These are phyloP conservation scores for Lycium ferocissimum DNA, from an alignment of 257 asterid species.

Conservation along the genomic window DNA sequence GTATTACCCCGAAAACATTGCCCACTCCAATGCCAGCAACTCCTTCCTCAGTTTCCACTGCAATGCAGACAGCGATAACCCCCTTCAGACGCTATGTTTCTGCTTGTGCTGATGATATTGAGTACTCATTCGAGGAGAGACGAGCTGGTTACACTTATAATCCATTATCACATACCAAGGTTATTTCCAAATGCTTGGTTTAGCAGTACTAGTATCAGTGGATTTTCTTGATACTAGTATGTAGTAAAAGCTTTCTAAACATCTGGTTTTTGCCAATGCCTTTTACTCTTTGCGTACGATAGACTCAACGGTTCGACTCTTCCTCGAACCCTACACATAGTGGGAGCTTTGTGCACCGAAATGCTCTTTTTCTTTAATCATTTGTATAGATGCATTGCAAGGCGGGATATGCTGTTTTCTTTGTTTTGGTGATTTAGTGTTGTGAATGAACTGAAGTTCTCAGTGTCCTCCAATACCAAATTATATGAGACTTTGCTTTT, in stretches of 20 bases:
- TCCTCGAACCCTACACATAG: not conserved
- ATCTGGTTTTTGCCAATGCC: constrained; percentile 5
- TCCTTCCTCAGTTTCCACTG: constrained; percentile 43
- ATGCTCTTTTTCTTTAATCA: not conserved
- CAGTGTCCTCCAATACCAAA: not conserved
- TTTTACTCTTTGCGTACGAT: not conserved
- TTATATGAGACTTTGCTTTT: not conserved
- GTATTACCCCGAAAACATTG: constrained; percentile 46
- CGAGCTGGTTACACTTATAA: constrained; percentile 57
- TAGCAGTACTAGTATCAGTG: not conserved
- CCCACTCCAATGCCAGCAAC: constrained; percentile 44
- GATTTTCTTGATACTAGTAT: constrained; percentile 5
- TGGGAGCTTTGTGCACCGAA: not conserved
- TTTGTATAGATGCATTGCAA: not conserved
- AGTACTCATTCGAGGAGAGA: constrained; percentile 74
- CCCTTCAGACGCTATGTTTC: constrained; percentile 38
- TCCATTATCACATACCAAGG: constrained; percentile 32
- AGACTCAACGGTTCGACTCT: not conserved
- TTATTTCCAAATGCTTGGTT: constrained; percentile 37
- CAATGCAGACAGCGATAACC: constrained; percentile 50
- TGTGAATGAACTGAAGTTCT: not conserved
- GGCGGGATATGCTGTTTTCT: not conserved
- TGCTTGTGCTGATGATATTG: constrained; percentile 30
- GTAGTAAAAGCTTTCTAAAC: not conserved
- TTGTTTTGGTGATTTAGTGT: not conserved